Percentiles rank a stretch among this genome's conserved stretches.
These are phyloP conservation scores for Termitomyces sp. DNA, from an alignment of 768 basidiomycete species.

Conservation along the genomic window DNA sequence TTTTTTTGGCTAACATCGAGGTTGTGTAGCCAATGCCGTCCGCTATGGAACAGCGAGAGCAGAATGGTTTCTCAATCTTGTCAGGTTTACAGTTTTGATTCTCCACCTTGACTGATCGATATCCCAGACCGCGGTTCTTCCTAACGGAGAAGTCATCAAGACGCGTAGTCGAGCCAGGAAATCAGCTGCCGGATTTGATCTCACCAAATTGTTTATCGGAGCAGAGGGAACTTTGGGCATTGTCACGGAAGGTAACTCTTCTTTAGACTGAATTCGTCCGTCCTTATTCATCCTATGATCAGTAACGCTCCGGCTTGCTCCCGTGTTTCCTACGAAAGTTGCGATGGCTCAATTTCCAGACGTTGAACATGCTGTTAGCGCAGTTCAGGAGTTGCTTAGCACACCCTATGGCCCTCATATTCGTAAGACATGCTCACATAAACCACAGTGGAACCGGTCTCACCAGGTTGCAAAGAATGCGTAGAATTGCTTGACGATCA, in stretches of 20 bases:
- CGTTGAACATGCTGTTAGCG: slow-evolving; percentile 70
- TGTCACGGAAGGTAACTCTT: slow-evolving; percentile 66
- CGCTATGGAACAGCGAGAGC: slow-evolving; percentile 84
- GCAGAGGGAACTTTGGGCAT: slow-evolving; percentile 88
- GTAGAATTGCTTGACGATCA: slow-evolving; percentile 81
- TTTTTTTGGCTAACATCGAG: background rate
- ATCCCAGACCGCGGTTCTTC: slow-evolving; percentile 73
- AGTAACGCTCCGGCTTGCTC: slow-evolving; percentile 82
- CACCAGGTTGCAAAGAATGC: slow-evolving; percentile 49
- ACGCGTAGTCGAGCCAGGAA: slow-evolving; percentile 77
- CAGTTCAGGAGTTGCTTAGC: slow-evolving; percentile 77
- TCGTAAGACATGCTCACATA: slow-evolving; percentile 38
- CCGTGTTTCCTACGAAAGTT: slow-evolving; percentile 75
- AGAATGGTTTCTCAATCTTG: slow-evolving; percentile 84
- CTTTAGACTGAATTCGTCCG: background rate
- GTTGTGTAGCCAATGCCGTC: slow-evolving; percentile 61
- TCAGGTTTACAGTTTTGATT: slow-evolving; percentile 25
- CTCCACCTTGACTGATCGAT: slow-evolving; percentile 17
- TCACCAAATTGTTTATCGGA: slow-evolving; percentile 84
- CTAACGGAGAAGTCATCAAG: slow-evolving; percentile 81
- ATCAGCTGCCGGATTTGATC: slow-evolving; percentile 83
- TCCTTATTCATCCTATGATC: background rate
- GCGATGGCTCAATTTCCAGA: slow-evolving; percentile 85
- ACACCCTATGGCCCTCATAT: slow-evolving; percentile 64
- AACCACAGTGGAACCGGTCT: background rate